Evolutionary conservation across 2,329 filamentous ascomycete genomes (phyloP).

Genomic region (Fusarium sarcochroum): DNA sequence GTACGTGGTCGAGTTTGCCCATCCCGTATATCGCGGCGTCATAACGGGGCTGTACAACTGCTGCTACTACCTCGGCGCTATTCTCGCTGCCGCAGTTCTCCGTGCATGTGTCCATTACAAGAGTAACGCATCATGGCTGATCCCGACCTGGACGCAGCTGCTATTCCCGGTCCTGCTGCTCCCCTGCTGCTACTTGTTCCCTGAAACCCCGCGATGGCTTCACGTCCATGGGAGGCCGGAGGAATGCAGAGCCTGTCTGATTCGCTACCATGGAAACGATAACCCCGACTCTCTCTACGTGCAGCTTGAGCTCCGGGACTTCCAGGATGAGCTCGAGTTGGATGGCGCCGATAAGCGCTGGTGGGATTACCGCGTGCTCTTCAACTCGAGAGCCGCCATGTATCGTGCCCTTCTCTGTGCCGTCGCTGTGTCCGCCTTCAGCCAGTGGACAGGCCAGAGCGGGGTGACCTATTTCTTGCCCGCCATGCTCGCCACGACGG

Average conservation of each 20-base stretch:
- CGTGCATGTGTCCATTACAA: neutral
- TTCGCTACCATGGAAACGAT: neutral
- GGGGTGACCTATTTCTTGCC: neutral
- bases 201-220: constrained; percentile 2
- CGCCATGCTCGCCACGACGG: neutral
- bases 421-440: neutral
- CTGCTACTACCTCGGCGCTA: neutral
- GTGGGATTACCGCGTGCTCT: constrained; percentile 3
- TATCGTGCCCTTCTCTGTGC: neutral
- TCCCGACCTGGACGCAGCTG: neutral
- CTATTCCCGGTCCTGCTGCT: neutral
- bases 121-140: neutral
- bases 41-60: neutral
- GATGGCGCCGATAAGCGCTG: constrained; percentile 4
- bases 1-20: too few relatives aligned
- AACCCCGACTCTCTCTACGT: neutral
- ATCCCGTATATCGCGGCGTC: too few relatives aligned
- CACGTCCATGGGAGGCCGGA: neutral
- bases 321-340: neutral
- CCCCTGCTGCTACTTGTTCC: neutral
- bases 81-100: neutral
- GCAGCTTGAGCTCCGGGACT: neutral
- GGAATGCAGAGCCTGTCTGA: neutral
- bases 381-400: neutral
- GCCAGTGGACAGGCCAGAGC: neutral